Evolutionary conservation across 2,329 filamentous ascomycete species (phyloP).

Genomic region (Coniochaeta prunicola): DNA sequence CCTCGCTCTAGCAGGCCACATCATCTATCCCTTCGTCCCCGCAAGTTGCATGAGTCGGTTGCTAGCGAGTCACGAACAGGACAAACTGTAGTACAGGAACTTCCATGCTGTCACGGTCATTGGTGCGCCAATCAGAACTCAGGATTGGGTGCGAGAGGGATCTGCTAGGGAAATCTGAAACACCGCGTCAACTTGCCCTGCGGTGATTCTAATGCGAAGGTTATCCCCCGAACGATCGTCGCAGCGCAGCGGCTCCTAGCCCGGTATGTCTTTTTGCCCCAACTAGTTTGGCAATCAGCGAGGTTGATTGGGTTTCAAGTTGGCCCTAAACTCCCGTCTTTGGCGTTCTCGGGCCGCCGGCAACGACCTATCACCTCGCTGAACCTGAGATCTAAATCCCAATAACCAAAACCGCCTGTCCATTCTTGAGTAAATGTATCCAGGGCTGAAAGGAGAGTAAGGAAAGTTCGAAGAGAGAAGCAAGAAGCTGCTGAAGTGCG

Average conservation of each 20-base stretch:
- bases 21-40: background rate
- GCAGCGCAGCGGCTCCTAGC: background rate
- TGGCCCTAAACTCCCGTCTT: background rate
- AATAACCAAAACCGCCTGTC: too few relatives aligned
- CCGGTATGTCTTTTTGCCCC: background rate
- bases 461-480: background rate
- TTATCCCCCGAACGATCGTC: background rate
- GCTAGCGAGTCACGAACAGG: background rate
- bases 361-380: background rate
- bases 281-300: background rate
- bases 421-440: too few relatives aligned
- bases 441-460: background rate
- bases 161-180: slow-evolving; percentile 14
- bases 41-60: background rate
- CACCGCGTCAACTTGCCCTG: slow-evolving; percentile 11
- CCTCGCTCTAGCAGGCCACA: background rate
- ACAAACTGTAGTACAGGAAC: background rate
- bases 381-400: background rate
- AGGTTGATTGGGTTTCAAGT: background rate
- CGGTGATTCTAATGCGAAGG: background rate
- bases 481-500: background rate
- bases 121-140: slow-evolving; percentile 8
- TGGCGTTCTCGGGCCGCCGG: background rate
- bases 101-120: slow-evolving; percentile 8
- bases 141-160: slow-evolving; percentile 1